phyloP scores from a whole-genome alignment of 2,329 filamentous ascomycete genomes.

The Fusarium gaditjirri region DNA sequence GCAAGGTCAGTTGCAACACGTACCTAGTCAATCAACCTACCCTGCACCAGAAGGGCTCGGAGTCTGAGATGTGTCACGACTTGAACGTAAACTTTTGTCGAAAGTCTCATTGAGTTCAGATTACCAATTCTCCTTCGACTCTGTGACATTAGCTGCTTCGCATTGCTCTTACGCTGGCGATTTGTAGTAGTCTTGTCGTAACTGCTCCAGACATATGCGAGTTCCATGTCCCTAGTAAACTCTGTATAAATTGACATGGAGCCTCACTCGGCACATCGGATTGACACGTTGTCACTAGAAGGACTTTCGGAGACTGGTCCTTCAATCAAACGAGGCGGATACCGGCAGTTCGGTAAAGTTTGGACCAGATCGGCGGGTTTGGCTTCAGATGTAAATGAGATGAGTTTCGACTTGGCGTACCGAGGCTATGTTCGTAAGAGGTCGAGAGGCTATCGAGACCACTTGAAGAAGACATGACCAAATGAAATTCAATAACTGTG shows the following conservation, averaged over 20 bases:
- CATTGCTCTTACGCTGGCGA: neutral
- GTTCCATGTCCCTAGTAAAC: neutral
- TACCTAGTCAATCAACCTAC: neutral
- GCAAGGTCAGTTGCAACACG: neutral
- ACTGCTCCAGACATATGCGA: neutral
- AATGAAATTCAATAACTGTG: accelerated
- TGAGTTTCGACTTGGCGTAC: neutral
- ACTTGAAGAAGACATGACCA: neutral
- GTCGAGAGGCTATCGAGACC: neutral
- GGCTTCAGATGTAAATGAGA: neutral
- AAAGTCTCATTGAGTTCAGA: too few species aligned
- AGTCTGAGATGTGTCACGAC: too few species aligned
- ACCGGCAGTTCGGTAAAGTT: neutral
- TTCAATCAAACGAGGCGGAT: neutral
- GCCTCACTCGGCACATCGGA: neutral
- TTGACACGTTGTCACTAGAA: neutral
- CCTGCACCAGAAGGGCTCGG: neutral
- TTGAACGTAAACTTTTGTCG: neutral
- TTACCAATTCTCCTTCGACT: neutral
- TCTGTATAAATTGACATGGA: neutral
- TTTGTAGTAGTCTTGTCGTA: neutral
- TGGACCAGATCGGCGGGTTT: neutral
- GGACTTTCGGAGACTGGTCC: neutral
- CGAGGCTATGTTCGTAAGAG: neutral
- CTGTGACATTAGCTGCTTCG: neutral